A percentile compares a stretch with the other conserved stretches of the same genome.
These are phyloP conservation scores for Xylaria sp. DNA, from an alignment of 2,329 filamentous ascomycete genomes.

Conservation along the genomic window DNA sequence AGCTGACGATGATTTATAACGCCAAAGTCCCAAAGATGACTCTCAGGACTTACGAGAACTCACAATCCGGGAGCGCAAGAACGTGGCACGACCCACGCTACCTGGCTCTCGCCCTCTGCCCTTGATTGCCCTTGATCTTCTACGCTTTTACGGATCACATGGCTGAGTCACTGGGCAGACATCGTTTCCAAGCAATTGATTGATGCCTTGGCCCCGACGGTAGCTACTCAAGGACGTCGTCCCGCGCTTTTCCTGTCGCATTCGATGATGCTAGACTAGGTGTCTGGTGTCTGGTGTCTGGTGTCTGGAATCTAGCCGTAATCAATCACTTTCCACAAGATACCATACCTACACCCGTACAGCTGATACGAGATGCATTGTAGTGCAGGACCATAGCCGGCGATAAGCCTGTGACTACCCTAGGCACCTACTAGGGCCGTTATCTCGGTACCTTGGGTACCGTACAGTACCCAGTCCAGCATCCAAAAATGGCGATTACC, in stretches of 20 bases:
- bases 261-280: too few relatives aligned
- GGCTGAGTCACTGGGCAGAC: slow-evolving; percentile 8
- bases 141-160: slow-evolving; percentile 5
- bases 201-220: not conserved
- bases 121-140: too few relatives aligned
- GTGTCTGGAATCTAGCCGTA: too few relatives aligned
- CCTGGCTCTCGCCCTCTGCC: too few relatives aligned
- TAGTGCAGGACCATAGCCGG: not conserved
- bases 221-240: not conserved
- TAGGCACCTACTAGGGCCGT: too few relatives aligned
- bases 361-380: not conserved
- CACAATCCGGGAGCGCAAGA: slow-evolving; percentile 3
- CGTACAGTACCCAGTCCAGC: too few relatives aligned
- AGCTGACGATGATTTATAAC: slow-evolving; percentile 15
- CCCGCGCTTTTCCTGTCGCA: too few relatives aligned
- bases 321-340: too few relatives aligned
- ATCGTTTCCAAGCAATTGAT: not conserved
- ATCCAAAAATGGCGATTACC: slow-evolving; percentile 2
- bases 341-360: too few relatives aligned
- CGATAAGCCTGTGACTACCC: too few relatives aligned
- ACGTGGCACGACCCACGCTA: slow-evolving; percentile 21
- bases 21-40: slow-evolving; percentile 17
- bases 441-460: too few relatives aligned
- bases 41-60: slow-evolving; percentile 2
- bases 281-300: too few relatives aligned